Evolutionary conservation across 208 protist species (phyloP).

Genomic region (Trypanosoma boissoni): DNA sequence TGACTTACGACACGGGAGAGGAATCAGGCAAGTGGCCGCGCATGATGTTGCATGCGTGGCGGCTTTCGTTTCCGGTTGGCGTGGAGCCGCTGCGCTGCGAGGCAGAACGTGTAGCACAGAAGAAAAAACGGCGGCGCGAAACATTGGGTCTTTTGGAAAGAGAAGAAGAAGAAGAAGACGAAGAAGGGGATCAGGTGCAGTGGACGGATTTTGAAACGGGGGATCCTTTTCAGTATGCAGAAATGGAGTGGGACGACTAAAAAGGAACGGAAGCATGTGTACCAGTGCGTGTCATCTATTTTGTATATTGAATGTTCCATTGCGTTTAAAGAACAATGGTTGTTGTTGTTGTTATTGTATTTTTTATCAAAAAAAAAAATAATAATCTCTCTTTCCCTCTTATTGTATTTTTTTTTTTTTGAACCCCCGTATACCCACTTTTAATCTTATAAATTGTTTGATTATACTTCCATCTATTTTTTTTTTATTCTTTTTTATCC

Average conservation of each 20-base stretch:
- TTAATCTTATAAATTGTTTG: constrained; percentile 4
- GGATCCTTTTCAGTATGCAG: constrained; percentile 11
- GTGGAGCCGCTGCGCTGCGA: constrained; percentile 24
- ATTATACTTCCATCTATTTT: background rate
- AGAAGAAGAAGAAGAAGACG: constrained; percentile 12
- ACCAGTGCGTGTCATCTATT: too few species aligned
- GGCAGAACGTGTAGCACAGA: constrained; percentile 35
- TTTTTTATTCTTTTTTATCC: constrained; percentile 10
- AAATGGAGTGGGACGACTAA: background rate
- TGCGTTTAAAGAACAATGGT: too few species aligned
- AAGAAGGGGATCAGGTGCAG: constrained; percentile 1
- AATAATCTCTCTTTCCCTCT: constrained; percentile 13
- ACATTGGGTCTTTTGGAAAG: constrained; percentile 42
- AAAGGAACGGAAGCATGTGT: background rate
- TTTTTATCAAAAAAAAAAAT: background rate
- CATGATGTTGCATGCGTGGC: constrained; percentile 82
- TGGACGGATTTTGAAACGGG: constrained; percentile 47
- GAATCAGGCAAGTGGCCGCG: constrained; percentile 26
- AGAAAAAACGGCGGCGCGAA: constrained; percentile 60
- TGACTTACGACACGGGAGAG: constrained; percentile 36
- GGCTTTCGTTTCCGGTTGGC: constrained; percentile 43
- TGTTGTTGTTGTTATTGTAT: too few species aligned
- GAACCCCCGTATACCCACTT: background rate
- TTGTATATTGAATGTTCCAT: too few species aligned
- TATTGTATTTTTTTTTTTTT: constrained; percentile 6